Percentiles rank a stretch among this genome's conserved stretches.
Conservation (phyloP, 192 early-diverging fungal genomes). For the Dispira parvispora region DNA sequence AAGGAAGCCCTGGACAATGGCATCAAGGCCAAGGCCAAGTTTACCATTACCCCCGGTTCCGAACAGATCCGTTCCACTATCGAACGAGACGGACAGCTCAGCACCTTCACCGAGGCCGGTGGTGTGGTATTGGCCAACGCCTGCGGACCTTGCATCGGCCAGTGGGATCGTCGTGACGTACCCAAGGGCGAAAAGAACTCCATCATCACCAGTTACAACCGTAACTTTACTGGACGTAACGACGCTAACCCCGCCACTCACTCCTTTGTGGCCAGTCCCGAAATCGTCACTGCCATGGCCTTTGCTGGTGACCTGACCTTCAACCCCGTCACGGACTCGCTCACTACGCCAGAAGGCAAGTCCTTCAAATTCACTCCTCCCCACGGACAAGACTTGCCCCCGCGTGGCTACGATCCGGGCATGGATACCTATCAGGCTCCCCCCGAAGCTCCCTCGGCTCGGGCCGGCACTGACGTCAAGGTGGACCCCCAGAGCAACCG, state of each 20-base stretch:
- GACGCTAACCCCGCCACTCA: slow-evolving; percentile 95
- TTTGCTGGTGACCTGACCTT: slow-evolving; percentile 86
- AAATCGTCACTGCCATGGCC: slow-evolving; percentile 88
- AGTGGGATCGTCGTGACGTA: slow-evolving; percentile 95
- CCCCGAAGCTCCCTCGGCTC: slow-evolving; percentile 42
- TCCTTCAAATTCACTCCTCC: slow-evolving; percentile 85
- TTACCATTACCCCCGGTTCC: slow-evolving; percentile 88
- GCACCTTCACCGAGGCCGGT: slow-evolving; percentile 57
- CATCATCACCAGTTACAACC: slow-evolving; percentile 98
- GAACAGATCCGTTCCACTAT: slow-evolving; percentile 97
- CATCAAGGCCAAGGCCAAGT: slow-evolving; percentile 63
- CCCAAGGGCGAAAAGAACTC: slow-evolving; percentile 95
- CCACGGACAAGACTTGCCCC: slow-evolving; percentile 74
- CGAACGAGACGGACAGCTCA: slow-evolving; percentile 73
- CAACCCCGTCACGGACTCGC: slow-evolving; percentile 84
- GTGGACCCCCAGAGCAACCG: slow-evolving; percentile 77
- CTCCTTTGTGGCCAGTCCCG: slow-evolving; percentile 89
- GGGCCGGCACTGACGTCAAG: slow-evolving; percentile 46
- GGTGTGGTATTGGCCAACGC: slow-evolving; percentile 91
- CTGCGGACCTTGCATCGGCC: slow-evolving; percentile 97
- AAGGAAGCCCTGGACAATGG: slow-evolving; percentile 67
- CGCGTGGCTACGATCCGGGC: slow-evolving; percentile 87
- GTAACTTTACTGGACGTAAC: slow-evolving; percentile 99
- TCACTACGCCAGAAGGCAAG: slow-evolving; percentile 77
- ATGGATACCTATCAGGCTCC: slow-evolving; percentile 90